A percentile compares a stretch with the other conserved stretches of the same genome.
These are phyloP conservation scores for Mucor mucedo DNA, from an alignment of 371 early-diverging fungal species.

Conservation along the genomic window DNA sequence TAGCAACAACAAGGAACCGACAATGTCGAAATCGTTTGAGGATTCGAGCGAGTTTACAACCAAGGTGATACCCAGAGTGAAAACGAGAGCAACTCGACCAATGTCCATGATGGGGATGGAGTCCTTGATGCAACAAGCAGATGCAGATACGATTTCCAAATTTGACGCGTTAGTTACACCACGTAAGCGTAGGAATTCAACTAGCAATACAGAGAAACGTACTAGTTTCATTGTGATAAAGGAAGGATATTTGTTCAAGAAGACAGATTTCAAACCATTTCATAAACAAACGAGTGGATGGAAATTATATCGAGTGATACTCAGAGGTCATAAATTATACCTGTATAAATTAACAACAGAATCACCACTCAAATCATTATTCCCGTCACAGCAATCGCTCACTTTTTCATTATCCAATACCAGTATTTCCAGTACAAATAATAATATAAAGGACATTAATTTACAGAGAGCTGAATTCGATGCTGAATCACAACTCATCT, in stretches of 20 bases:
- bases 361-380: constrained; percentile 56
- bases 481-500: constrained; percentile 23
- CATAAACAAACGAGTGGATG: constrained; percentile 66
- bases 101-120: constrained; percentile 31
- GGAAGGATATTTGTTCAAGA: constrained; percentile 72
- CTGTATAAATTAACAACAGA: constrained; percentile 77
- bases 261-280: constrained; percentile 63
- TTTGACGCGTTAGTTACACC: not conserved
- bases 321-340: constrained; percentile 83
- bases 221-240: constrained; percentile 46
- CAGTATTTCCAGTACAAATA: constrained; percentile 30
- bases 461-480: constrained; percentile 30
- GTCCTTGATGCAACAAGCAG: constrained; percentile 3
- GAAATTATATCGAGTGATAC: constrained; percentile 77
- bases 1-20: not conserved
- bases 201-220: constrained; percentile 26
- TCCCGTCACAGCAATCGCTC: constrained; percentile 38
- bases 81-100: constrained; percentile 10
- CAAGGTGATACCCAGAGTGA: not conserved
- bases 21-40: constrained; percentile 19
- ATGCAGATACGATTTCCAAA: not conserved
- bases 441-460: not conserved
- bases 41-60: constrained; percentile 8
- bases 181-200: constrained; percentile 8
- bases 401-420: constrained; percentile 43